A percentile compares a stretch with the other conserved stretches of the same genome.
phyloP scores from a whole-genome alignment of 2,329 filamentous ascomycete species.

The Ophiocordyceps australis region DNA sequence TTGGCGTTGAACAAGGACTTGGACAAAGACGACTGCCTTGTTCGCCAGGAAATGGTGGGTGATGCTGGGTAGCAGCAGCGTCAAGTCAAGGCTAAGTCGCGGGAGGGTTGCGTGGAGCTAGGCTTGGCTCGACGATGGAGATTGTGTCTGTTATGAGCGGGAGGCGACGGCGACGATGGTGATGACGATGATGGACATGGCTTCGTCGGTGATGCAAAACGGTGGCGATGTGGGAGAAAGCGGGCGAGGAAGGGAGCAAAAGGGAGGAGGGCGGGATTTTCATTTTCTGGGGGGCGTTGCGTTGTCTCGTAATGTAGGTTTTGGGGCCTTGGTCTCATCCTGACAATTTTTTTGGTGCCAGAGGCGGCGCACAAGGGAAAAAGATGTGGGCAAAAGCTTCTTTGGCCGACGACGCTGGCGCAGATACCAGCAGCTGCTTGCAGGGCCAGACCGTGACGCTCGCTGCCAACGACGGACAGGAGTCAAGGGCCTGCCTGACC shows the following conservation, averaged over 20 bases:
- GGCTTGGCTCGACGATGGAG: conserved; percentile 1
- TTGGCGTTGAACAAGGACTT: too few relatives aligned
- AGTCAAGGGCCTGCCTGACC: too few relatives aligned
- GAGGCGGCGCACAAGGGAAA: conserved; percentile 19
- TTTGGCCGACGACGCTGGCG: conserved; percentile 6
- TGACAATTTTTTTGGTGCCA: conserved; percentile 18
- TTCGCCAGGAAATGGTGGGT: too few relatives aligned
- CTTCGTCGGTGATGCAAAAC: conserved; percentile 9
- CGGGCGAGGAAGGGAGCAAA: conserved; percentile 7
- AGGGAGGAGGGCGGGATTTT: conserved; percentile 12
- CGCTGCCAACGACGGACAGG: too few relatives aligned
- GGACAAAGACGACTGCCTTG: too few relatives aligned
- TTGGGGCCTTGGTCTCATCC: conserved; percentile 20
- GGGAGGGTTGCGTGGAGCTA: conserved; percentile 6
- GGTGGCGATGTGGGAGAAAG: conserved; percentile 6
- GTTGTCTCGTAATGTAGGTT: conserved; percentile 14
- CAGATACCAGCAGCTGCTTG: conserved; percentile 4
- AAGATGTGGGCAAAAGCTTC: conserved; percentile 13
- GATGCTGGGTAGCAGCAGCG: too few relatives aligned
- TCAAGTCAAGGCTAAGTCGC: too few relatives aligned
- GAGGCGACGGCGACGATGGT: conserved; percentile 1
- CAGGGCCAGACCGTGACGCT: too few relatives aligned
- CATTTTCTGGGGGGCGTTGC: conserved; percentile 11
- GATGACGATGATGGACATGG: conserved; percentile 4
- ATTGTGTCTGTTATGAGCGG: background rate